Evolutionary conservation across 495 filamentous ascomycete genomes (phyloP).

Genomic region (Darksidea phi): DNA sequence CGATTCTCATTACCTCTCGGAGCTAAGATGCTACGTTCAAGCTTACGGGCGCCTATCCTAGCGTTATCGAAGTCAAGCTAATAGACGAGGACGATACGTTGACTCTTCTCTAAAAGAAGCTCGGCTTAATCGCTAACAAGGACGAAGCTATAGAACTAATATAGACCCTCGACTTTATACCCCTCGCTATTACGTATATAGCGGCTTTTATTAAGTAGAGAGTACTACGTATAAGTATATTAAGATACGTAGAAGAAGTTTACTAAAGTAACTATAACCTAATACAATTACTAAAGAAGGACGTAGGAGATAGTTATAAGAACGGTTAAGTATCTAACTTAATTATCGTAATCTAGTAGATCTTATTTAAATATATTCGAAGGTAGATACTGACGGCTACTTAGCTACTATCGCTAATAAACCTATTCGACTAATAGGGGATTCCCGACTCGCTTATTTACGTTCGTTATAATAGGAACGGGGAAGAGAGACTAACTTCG

Average conservation of each 20-base stretch:
- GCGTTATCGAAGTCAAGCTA: slow-evolving; percentile 11
- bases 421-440: too few species aligned
- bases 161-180: slow-evolving; percentile 2
- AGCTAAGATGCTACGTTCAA: slow-evolving; percentile 14
- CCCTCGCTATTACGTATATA: slow-evolving; percentile 3
- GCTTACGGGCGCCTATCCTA: slow-evolving; percentile 34
- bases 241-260: slow-evolving; percentile 43
- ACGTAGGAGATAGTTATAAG: slow-evolving; percentile 43
- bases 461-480: too few species aligned
- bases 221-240: slow-evolving; percentile 25
- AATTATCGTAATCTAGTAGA: too few species aligned
- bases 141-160: slow-evolving; percentile 6
- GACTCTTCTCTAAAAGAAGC: slow-evolving; percentile 47
- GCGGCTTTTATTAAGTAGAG: slow-evolving; percentile 10
- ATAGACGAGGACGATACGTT: slow-evolving; percentile 40
- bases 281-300: slow-evolving; percentile 42
- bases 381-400: too few species aligned
- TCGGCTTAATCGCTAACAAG: slow-evolving; percentile 25
- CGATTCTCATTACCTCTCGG: too few species aligned
- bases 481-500: too few species aligned
- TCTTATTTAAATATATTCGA: too few species aligned
- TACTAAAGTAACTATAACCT: slow-evolving; percentile 42
- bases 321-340: slow-evolving; percentile 25
- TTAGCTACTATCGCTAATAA: too few species aligned
- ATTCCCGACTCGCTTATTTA: too few species aligned